These are phyloP conservation scores for Lasiodiplodia sp. DNA, from an alignment of 2,329 filamentous ascomycete species.

Conservation along the genomic window DNA sequence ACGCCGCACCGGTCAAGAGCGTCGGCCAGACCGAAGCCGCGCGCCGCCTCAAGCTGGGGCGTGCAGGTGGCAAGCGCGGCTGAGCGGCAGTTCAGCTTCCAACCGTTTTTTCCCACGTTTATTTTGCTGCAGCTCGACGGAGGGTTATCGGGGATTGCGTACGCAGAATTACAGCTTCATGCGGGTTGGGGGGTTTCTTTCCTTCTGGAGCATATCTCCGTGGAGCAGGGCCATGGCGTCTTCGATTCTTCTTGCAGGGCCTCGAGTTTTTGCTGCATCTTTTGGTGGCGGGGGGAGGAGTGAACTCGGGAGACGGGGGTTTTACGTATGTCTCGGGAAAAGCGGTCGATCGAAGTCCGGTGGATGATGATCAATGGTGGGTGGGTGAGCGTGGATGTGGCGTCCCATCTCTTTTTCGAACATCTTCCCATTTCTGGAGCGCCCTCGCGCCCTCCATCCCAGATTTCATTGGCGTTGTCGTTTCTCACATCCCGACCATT, in stretches of 20 bases:
- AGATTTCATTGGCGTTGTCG: background rate
- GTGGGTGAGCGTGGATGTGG: background rate
- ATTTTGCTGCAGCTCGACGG: background rate
- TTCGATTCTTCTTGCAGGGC: background rate
- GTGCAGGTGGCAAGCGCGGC: conserved; percentile 21
- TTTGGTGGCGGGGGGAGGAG: background rate
- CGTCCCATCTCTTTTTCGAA: background rate
- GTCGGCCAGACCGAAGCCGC: conserved; percentile 23
- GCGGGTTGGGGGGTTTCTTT: background rate
- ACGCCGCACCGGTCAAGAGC: conserved; percentile 2
- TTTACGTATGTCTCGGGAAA: background rate
- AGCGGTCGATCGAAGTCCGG: background rate
- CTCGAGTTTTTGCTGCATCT: background rate
- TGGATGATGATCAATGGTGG: background rate
- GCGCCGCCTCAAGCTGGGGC: conserved; percentile 23
- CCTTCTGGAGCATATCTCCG: background rate
- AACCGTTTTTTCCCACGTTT: background rate
- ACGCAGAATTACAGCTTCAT: background rate
- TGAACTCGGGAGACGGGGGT: background rate
- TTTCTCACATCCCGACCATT: background rate
- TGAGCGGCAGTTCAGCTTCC: background rate
- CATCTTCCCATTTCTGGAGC: background rate
- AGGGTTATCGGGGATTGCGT: background rate
- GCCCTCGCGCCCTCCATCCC: background rate
- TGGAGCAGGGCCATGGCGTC: background rate